These are phyloP conservation scores for Chalara sp. DNA, from an alignment of 2,329 filamentous ascomycete species.

Conservation along the genomic window DNA sequence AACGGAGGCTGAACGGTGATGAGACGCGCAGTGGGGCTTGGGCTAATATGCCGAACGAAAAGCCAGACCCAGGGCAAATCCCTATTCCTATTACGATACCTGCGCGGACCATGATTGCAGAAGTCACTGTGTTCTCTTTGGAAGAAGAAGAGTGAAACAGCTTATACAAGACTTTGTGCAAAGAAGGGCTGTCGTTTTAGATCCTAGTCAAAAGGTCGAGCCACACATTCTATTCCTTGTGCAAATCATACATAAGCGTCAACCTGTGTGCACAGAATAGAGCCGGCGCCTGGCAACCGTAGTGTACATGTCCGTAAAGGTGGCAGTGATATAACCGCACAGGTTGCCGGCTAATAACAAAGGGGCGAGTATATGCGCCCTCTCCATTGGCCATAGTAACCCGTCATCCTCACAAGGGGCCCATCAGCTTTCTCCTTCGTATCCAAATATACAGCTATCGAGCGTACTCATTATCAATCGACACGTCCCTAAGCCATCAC, in stretches of 20 bases:
- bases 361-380: not conserved
- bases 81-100: conserved; percentile 47
- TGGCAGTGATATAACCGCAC: not conserved
- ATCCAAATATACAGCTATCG: not conserved
- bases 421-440: too few relatives aligned
- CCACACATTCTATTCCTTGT: too few relatives aligned
- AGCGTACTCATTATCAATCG: conserved; percentile 7
- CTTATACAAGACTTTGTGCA: too few relatives aligned
- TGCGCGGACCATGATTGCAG: conserved; percentile 39
- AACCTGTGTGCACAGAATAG: not conserved
- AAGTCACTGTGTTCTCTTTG: conserved; percentile 31
- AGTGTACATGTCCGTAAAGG: not conserved
- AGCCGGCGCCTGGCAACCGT: not conserved
- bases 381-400: not conserved
- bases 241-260: too few relatives aligned
- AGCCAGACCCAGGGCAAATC: conserved; percentile 48
- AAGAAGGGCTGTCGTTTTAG: too few relatives aligned
- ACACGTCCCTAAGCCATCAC: conserved; percentile 5
- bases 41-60: conserved; percentile 44
- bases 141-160: not conserved
- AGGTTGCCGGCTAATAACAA: not conserved
- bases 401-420: too few relatives aligned
- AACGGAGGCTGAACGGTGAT: conserved; percentile 31
- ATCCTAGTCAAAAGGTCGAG: too few relatives aligned
- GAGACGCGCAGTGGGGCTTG: conserved; percentile 40